A percentile compares a stretch with the other conserved stretches of the same genome.
These are phyloP conservation scores for Malassezia cuniculi DNA, from an alignment of 1,284 basidiomycete species.

Conservation along the genomic window DNA sequence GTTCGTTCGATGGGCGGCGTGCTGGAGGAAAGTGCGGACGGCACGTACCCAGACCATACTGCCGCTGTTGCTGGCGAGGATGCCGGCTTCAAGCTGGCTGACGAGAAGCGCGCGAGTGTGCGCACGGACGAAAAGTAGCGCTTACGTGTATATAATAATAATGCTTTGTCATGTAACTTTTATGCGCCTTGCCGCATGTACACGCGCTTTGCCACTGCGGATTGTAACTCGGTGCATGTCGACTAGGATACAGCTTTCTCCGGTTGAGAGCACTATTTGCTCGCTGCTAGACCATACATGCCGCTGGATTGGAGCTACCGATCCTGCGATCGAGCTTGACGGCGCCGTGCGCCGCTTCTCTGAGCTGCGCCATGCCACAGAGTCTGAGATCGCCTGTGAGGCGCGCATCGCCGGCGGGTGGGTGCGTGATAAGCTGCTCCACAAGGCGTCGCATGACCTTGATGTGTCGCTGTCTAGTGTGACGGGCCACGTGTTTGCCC, in stretches of 20 bases:
- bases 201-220: no score
- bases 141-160: no score
- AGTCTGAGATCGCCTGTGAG: constrained; percentile 14
- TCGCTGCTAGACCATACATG: constrained; percentile 33
- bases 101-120: no score
- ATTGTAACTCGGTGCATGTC: no score
- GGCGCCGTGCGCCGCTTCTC: constrained; percentile 17
- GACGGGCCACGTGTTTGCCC: constrained; percentile 81
- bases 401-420: constrained; percentile 65
- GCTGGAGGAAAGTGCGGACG: constrained; percentile 20
- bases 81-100: no score
- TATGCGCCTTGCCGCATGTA: no score
- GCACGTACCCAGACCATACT: no score
- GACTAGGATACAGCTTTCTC: constrained; percentile 20
- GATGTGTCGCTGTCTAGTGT: constrained; percentile 75
- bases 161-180: no score
- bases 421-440: constrained; percentile 91
- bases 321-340: constrained; percentile 18
- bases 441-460: constrained; percentile 73
- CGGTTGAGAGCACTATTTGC: constrained; percentile 26
- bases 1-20: constrained; percentile 25
- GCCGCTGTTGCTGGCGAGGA: no score
- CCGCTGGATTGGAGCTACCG: constrained; percentile 20
- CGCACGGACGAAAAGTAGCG: no score
- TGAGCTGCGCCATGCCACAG: constrained; percentile 7